Conservation (phyloP, 1,139 yeast genomes). For the Hansenula anomala region DNA sequence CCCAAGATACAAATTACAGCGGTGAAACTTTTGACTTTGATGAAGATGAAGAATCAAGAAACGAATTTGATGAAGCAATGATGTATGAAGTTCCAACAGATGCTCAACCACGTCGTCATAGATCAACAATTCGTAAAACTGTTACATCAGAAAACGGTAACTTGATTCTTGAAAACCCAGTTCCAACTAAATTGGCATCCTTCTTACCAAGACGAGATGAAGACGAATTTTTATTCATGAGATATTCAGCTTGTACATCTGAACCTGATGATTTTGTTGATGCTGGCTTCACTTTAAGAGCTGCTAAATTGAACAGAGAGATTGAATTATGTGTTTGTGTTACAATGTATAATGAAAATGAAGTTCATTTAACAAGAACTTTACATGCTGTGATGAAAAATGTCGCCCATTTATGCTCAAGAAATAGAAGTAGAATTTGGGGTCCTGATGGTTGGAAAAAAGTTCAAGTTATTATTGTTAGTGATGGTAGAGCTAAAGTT, state of each 20-base stretch:
- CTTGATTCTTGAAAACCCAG: constrained; percentile 85
- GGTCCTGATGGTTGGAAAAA: constrained; percentile 96
- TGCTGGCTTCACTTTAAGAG: constrained; percentile 80
- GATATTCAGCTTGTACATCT: constrained; percentile 90
- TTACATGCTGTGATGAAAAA: constrained; percentile 92
- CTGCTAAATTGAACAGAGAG: constrained; percentile 79
- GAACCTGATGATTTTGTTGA: constrained; percentile 80
- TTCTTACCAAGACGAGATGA: constrained; percentile 78
- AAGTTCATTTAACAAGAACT: constrained; percentile 80
- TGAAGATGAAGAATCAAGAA: constrained; percentile 20
- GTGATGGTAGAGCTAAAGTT: constrained; percentile 91
- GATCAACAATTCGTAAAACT: constrained; percentile 52
- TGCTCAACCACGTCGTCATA: constrained; percentile 57
- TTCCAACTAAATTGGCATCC: constrained; percentile 79
- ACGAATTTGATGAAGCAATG: constrained; percentile 21
- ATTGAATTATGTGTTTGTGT: constrained; percentile 87
- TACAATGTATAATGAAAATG: constrained; percentile 97
- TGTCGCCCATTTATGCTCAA: constrained; percentile 77
- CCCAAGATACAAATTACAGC: constrained; percentile 27
- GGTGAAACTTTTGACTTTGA: constrained; percentile 29
- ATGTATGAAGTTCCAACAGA: constrained; percentile 35
- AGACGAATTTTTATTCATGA: constrained; percentile 91
- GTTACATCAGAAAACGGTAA: constrained; percentile 72
- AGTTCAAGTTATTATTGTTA: constrained; percentile 81
- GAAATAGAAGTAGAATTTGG: constrained; percentile 83